Base-by-base conservation (phyloP, 2,329 filamentous ascomycete genomes). In the Aureobasidium uvarum region DNA sequence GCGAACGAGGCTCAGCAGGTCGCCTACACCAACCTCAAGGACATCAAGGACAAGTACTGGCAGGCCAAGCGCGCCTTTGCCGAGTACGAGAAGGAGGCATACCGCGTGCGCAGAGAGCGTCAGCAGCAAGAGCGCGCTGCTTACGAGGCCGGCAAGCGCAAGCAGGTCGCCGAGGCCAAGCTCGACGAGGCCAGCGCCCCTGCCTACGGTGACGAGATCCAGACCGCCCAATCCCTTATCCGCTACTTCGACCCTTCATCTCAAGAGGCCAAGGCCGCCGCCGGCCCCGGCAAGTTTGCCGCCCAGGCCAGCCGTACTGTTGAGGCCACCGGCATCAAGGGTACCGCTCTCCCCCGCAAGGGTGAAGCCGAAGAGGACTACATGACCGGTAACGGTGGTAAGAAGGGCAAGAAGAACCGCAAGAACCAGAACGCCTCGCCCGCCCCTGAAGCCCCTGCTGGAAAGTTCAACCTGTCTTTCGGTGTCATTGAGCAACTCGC, bases 161-260 rank as follows among this genome's bases (percentile, higher is more conserved):
- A 89, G 81, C 88, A 90, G 75, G 84, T 87, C 60, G 91, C 91
- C 64, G 85, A 90, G 78, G 85, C 88, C 76, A 84, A 91, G 77
- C 87, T 96, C 46, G 87, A 88, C 73, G 90, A 94, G 74, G 91
- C 91, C 71, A 90, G 88, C 75, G 89, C 91, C 72, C 92, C 89
- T 18, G 95, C 95, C 62, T 99, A 92, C 82, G 84, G 91, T 54
- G 92, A 97, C 72, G 92, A 99, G 81, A 96, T 99, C 74, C 86
- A 92, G 72, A 89, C 89, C 62, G 91, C 92, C 68, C 91, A 95
- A 80, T 90, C 88, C 75, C 84, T 99, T 52, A 90, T 98, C 71
- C 88, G 89, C 71, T 94, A 94, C 84, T 94, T 98, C 71, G 93
- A 98, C 77, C 94, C 94, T 1, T 85, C 86, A 66, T 79, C 81